Base-by-base conservation (phyloP, 495 filamentous ascomycete genomes). In the Lentithecium fluviatile region DNA sequence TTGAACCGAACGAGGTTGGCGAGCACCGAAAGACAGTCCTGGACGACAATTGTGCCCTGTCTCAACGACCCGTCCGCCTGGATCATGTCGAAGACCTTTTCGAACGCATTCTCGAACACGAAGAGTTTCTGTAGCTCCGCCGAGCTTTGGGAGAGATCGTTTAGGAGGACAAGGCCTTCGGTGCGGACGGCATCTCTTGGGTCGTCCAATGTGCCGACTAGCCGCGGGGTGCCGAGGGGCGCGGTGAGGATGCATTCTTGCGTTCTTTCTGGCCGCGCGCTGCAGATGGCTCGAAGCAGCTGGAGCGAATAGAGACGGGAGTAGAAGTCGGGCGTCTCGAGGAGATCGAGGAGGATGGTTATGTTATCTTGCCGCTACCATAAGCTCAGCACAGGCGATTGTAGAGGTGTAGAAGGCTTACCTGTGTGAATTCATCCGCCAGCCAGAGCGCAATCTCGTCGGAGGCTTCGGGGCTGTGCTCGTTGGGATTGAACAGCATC, bases 361-460 rank as follows among this genome's bases (percentile, higher is more conserved):
- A 97, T 94, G 74, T 98, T 97, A 75, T 97, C 94, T 87, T 97
- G 93, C 65, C 91, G 85, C 86, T 85, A 73, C 55, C 71, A 72
- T 73, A 73, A 83, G 77, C 75, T 76, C 69, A 77, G 77, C 67
- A 61, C 52, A 25, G 34, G 55, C 54, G 48, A 20, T 36, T 45
- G 36, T 8, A 12, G 23, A 15, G 48, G 40, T 26, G 21, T 42
- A 45, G 38, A 43, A 23, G 42, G 61, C 79, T 56, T 75, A 89
- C 88, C 82, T 96, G 91, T 29, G 95, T 97, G 68, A 98, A 98
- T 72, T 97, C 92, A 75, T 98, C 94, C 47, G 94, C 93, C 54
- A 98, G 81, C 92, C 93, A 97, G 6, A 97, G 82, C 25, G 90
- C 89, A 69, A 98, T 95, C 72, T 98, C 94, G 58, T 97, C 95